Evolutionary conservation across 495 filamentous ascomycete species (phyloP), one percentile per base, ranked within the genome.

Genomic region (Penicillium antarcticum): DNA sequence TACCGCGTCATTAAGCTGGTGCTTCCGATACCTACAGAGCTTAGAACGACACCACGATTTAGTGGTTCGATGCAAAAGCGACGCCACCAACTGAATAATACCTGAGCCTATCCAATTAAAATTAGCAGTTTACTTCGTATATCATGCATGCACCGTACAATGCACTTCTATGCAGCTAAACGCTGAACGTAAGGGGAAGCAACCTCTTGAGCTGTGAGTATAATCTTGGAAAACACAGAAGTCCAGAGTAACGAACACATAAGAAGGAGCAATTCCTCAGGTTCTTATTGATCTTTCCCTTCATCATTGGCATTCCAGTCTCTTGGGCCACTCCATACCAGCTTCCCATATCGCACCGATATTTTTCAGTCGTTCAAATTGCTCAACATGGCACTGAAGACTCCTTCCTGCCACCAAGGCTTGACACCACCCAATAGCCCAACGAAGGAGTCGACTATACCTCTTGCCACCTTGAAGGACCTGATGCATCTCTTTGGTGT

Each of bases 331-430:
- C 8, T 39, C 26, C 34, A 39, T 48, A 48, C 34, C 45, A 48
- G 45, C 31, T 48, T 48, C 45, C 45, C 18, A 48, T 31, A 38
- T 33, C 19, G 18, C 45, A 14, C 45, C 32, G 45, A 45, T 45
- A 45, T 45, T 32, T 45, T 17, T 45, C 6, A 33, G 42, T 45
- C 18, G 13, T 45, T 49, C 13, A 19, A 39, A 49, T 41, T 40
- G 39, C 48, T 36, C 38, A 51, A 52, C 35, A 49, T 52, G 42
- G 42, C 34, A 39, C 38, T 40, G 41, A 45, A 40, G 34, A 45
- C 24, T 40, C 16, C 32, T 1, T 48, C 44, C 46, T 21, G 21
- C 26, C 40, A 31, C n/a, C n/a, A 44, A 44, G 52, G 51, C 43
- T 16, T 42, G 37, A 53, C 51, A 38, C 51, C 43, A 1, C 51